Percentiles rank a stretch among this genome's conserved stretches.
Conservation (phyloP, 306 rosid species). For the Gastrolobium villosum region DNA sequence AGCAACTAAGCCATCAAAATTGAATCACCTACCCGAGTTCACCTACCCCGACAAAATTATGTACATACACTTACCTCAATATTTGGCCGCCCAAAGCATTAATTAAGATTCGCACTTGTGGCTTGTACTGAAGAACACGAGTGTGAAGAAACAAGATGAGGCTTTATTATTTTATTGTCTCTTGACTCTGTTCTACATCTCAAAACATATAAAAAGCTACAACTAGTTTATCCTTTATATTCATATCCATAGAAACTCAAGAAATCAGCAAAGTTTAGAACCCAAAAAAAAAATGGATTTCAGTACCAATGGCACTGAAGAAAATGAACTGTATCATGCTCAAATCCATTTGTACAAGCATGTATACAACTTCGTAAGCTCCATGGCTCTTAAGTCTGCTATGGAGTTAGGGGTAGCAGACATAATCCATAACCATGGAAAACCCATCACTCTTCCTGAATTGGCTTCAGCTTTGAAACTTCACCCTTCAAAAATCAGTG, state of each 20-base stretch:
- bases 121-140: no score
- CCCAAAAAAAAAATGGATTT: slow-evolving; percentile 34
- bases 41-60: no score
- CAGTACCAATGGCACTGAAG: slow-evolving; percentile 1
- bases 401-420: slow-evolving; percentile 63
- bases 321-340: slow-evolving; percentile 52
- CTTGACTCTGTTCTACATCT: no score
- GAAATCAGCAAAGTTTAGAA: background rate
- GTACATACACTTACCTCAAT: no score
- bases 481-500: slow-evolving; percentile 37
- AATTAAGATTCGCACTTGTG: no score
- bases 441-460: slow-evolving; percentile 56
- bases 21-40: no score
- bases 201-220: background rate
- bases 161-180: no score
- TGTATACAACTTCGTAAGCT: slow-evolving; percentile 47
- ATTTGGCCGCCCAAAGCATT: no score
- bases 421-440: slow-evolving; percentile 55
- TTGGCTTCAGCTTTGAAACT: slow-evolving; percentile 55
- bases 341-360: slow-evolving; percentile 65
- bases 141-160: no score
- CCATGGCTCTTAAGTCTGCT: slow-evolving; percentile 63
- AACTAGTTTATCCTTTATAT: background rate
- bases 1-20: no score
- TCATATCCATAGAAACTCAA: background rate